These are phyloP conservation scores for Pinus albicaulis DNA, from an alignment of 75 land plant species.

Conservation along the genomic window DNA sequence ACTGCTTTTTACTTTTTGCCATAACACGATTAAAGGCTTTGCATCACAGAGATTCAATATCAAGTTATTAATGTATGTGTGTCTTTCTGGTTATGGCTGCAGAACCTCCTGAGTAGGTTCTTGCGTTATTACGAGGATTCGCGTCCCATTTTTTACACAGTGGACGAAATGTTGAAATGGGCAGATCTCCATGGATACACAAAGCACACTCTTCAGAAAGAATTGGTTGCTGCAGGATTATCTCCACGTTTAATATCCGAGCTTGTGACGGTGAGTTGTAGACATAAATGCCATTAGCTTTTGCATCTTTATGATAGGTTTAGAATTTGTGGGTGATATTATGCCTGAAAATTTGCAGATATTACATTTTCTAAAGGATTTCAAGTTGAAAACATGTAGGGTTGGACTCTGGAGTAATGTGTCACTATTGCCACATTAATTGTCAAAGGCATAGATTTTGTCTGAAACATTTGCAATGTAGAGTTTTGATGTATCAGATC, in stretches of 20 bases:
- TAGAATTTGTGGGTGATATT: neutral
- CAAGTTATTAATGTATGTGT: neutral
- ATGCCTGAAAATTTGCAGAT: neutral
- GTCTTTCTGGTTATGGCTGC: constrained; percentile 7
- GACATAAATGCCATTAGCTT: neutral
- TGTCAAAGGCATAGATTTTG: neutral
- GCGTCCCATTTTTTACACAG: constrained; percentile 68
- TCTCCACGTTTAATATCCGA: constrained; percentile 68
- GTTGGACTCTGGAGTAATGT: neutral
- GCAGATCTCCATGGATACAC: constrained; percentile 66
- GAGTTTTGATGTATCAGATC: neutral
- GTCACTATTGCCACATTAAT: neutral
- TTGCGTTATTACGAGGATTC: constrained; percentile 60
- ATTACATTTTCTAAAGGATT: neutral
- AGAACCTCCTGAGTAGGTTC: constrained; percentile 53
- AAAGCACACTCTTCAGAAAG: constrained; percentile 41
- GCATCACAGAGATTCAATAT: neutral
- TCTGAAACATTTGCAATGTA: too few relatives aligned
- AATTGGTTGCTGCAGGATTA: constrained; percentile 57
- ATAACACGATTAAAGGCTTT: neutral
- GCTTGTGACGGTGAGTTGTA: constrained; percentile 80
- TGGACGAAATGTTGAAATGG: constrained; percentile 92
- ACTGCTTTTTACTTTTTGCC: neutral
- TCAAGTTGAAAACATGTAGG: neutral
- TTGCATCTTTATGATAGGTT: neutral